Percentiles rank a stretch among this genome's conserved stretches.
phyloP scores from a whole-genome alignment of 495 filamentous ascomycete genomes.

The Collariella sp. region DNA sequence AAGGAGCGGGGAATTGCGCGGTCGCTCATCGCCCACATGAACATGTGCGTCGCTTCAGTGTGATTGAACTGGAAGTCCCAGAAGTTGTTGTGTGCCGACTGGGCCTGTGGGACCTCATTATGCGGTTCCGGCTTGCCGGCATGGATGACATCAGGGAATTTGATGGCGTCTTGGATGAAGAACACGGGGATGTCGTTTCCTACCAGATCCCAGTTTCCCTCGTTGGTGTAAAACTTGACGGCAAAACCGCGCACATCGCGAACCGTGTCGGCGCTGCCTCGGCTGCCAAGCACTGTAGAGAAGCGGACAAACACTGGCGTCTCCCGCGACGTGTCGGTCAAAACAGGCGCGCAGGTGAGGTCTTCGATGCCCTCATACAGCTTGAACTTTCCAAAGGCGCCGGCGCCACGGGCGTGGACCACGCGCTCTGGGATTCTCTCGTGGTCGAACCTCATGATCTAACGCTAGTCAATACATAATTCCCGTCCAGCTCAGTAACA shows the following conservation, averaged over 20 bases:
- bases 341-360: constrained; percentile 59
- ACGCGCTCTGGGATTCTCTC: constrained; percentile 85
- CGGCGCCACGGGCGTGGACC: constrained; percentile 77
- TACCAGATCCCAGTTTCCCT: constrained; percentile 55
- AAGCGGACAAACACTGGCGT: constrained; percentile 78
- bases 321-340: constrained; percentile 70
- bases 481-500: background rate
- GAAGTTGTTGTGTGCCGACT: constrained; percentile 57
- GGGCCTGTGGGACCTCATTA: constrained; percentile 54
- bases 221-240: constrained; percentile 62
- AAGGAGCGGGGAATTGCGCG: constrained; percentile 70
- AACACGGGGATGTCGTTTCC: constrained; percentile 61
- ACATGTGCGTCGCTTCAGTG: constrained; percentile 75
- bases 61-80: constrained; percentile 58
- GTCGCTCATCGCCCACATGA: constrained; percentile 74
- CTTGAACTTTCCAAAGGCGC: constrained; percentile 77
- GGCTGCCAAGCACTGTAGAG: constrained; percentile 71
- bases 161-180: constrained; percentile 65
- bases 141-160: constrained; percentile 71
- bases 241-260: constrained; percentile 78
- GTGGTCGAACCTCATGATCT: constrained; percentile 79
- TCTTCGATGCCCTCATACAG: constrained; percentile 61
- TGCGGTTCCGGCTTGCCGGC: constrained; percentile 77
- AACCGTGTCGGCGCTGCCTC: constrained; percentile 71
- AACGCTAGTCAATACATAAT: background rate